Conservation (phyloP, 768 basidiomycete species). For the Megacollybia marginata region DNA sequence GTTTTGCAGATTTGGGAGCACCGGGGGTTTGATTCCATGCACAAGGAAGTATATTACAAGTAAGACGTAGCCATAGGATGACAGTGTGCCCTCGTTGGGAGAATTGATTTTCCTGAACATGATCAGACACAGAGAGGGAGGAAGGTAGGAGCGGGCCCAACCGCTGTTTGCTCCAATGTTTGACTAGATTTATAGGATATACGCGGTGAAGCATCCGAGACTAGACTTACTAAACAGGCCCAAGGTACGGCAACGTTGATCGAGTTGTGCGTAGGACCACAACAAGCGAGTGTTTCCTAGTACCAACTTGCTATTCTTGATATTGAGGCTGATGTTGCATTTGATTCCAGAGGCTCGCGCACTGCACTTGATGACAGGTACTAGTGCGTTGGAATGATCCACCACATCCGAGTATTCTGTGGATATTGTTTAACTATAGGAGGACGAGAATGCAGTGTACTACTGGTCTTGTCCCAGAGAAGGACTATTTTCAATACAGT, state of each 20-base stretch:
- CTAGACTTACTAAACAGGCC: conserved; percentile 86
- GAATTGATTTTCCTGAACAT: conserved; percentile 88
- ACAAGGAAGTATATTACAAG: conserved; percentile 97
- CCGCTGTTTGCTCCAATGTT: conserved; percentile 98
- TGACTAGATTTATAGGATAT: conserved; percentile 39
- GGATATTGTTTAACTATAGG: no score
- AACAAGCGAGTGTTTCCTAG: conserved; percentile 94
- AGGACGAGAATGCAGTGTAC: no score
- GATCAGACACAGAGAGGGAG: conserved; percentile 3
- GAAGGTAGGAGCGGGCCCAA: conserved; percentile 23
- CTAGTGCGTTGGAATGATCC: no score
- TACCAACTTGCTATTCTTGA: conserved; percentile 89
- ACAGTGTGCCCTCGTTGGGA: conserved; percentile 93
- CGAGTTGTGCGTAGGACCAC: conserved; percentile 96
- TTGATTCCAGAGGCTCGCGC: conserved; percentile 83
- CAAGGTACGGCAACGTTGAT: conserved; percentile 85
- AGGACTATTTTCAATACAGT: no score
- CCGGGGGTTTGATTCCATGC: conserved; percentile 95
- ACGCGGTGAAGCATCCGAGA: conserved; percentile 1
- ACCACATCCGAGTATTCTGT: no score
- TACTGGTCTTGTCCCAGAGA: no score
- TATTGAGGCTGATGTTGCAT: conserved; percentile 98
- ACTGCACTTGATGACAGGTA: conserved; percentile 98
- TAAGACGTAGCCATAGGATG: conserved; percentile 95
- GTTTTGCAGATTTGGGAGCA: conserved; percentile 92